Percentiles rank a stretch among this genome's conserved stretches.
Evolutionary conservation across 805 yeast species (phyloP).

Genomic region (Lipomyces spencermartinsiae): DNA sequence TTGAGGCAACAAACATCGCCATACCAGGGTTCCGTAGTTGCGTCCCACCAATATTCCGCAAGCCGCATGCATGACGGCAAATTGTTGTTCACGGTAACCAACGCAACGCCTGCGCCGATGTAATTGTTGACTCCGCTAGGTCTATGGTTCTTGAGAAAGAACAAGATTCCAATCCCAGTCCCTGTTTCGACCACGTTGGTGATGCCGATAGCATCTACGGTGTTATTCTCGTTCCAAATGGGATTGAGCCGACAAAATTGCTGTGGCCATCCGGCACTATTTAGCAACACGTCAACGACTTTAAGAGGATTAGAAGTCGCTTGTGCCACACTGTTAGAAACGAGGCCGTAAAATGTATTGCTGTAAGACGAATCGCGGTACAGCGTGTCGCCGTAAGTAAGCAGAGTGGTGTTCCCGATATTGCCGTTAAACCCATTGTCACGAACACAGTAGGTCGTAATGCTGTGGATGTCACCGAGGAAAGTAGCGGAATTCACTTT

Average conservation of each 20-base stretch:
- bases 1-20: not conserved
- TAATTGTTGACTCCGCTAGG: slow-evolving; percentile 8
- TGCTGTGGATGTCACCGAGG: slow-evolving; percentile 12
- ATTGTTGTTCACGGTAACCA: not conserved
- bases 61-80: slow-evolving; percentile 2
- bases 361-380: slow-evolving; percentile 9
- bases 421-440: slow-evolving; percentile 12
- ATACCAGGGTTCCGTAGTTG: slow-evolving; percentile 8
- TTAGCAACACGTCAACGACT: slow-evolving; percentile 10
- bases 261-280: slow-evolving; percentile 7
- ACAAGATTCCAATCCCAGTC: not conserved
- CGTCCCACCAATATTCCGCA: slow-evolving; percentile 16
- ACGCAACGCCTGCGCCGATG: slow-evolving; percentile 13
- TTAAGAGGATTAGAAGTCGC: slow-evolving; percentile 12
- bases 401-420: not conserved
- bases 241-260: slow-evolving; percentile 15
- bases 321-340: slow-evolving; percentile 8
- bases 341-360: slow-evolving; percentile 4
- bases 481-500: not conserved
- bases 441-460: slow-evolving; percentile 5
- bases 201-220: slow-evolving; percentile 12
- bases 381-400: slow-evolving; percentile 11
- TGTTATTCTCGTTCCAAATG: slow-evolving; percentile 4
- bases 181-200: slow-evolving; percentile 12
- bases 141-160: slow-evolving; percentile 11